Evolutionary conservation across 805 yeast genomes (phyloP), one percentile per base, ranked within the genome.

Genomic region (Zygotorulaspora danielsina): DNA sequence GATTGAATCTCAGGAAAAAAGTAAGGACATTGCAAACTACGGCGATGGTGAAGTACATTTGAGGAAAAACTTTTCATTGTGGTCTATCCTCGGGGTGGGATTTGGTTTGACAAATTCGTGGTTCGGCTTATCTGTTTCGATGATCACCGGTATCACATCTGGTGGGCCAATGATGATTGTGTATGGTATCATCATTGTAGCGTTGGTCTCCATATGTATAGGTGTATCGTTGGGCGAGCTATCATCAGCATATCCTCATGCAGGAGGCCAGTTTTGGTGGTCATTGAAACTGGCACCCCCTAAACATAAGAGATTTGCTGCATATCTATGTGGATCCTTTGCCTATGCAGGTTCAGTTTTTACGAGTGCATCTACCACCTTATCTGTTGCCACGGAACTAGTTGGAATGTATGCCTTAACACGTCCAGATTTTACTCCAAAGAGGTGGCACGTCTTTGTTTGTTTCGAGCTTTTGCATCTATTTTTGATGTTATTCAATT

Each of bases 241-340:
- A 44, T 69, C 78, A 2, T 69, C 76, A 30, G 78, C 80, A 2
- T 72, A 70, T 56, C 81, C 81, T 3, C 73, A 72, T 45, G 79
- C 81, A n/a, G 82, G 81, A 35, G 82, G 81, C 15, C 82, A 76
- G 50, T 76, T 74, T 51, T 75, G 69, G 51, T 77, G 83, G 82
- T 72, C 81, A 3, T 65, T 70, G 57, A 67, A 72, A 34, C 55
- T 77, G 42, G 80, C 81, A 5, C 80, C 79, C 7, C 68, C 67
- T 38, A 55, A 55, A 37, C 48, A 59, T 38, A 59, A 52, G 46
- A 50, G 69, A 16, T 72, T 76, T 41, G 66, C 70, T 29, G 77
- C 84, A 2, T 79, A 76, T 50, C 42, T 75, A 57, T 76, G 83
- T 51, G 85, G 84, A 10, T 73, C 80, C 6, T 71, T 78, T 45